Evolutionary conservation across 78 protist species (phyloP).

Genomic region (Dictyostelium firmibasis): DNA sequence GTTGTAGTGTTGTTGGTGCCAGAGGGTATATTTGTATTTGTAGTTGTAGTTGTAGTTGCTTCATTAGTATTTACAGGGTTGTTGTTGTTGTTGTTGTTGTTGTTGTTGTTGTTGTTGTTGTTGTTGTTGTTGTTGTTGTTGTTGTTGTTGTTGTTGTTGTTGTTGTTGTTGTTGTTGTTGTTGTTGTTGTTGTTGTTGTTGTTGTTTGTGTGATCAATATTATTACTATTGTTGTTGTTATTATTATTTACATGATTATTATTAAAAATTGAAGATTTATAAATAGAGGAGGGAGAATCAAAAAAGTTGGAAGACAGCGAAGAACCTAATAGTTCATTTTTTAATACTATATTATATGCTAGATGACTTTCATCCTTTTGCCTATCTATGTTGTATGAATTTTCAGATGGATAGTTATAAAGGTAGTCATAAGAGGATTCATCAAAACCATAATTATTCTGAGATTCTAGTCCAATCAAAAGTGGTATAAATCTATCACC

Average conservation of each 20-base stretch:
- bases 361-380: slow-evolving; percentile 38
- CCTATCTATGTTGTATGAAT: neutral
- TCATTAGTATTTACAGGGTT: neutral
- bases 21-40: neutral
- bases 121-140: neutral
- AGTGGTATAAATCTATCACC: slow-evolving; percentile 69
- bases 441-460: neutral
- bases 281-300: neutral
- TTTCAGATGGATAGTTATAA: neutral
- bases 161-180: neutral
- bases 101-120: neutral
- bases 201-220: too few species aligned
- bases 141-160: neutral
- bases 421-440: neutral
- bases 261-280: neutral
- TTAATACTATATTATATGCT: slow-evolving; percentile 54
- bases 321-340: slow-evolving; percentile 51
- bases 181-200: too few species aligned
- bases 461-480: neutral
- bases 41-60: neutral
- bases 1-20: neutral
- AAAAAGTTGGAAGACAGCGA: too few species aligned
- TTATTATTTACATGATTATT: neutral
- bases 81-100: neutral
- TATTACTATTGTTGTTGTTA: neutral